These are phyloP conservation scores for Aspergillus sp. DNA, from an alignment of 2,329 filamentous ascomycete species.

Conservation along the genomic window DNA sequence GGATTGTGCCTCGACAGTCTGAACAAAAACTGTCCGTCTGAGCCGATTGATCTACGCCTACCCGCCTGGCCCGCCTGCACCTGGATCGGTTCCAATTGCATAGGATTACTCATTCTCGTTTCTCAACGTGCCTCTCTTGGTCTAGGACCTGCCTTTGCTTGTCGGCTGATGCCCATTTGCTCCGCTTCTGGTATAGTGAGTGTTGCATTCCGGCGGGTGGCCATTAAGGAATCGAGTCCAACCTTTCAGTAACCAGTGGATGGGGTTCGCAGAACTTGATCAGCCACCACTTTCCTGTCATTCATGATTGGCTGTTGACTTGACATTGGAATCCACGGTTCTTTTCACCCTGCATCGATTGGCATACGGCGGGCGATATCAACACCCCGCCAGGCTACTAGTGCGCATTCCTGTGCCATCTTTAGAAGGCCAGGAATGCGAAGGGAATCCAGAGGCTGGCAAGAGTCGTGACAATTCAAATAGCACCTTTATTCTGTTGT, in stretches of 20 bases:
- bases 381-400: conserved; percentile 28
- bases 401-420: conserved; percentile 40
- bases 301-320: conserved; percentile 31
- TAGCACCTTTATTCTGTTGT: conserved; percentile 44
- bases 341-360: conserved; percentile 29
- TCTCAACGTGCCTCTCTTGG: neutral
- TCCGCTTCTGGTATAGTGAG: conserved; percentile 40
- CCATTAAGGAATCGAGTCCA: conserved; percentile 29
- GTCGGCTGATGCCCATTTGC: conserved; percentile 28
- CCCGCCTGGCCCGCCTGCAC: conserved; percentile 3
- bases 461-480: conserved; percentile 40
- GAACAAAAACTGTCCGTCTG: conserved; percentile 15
- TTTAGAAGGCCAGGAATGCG: conserved; percentile 42
- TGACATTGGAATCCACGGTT: conserved; percentile 22
- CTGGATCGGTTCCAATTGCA: conserved; percentile 9
- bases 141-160: conserved; percentile 29
- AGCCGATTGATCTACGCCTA: conserved; percentile 17
- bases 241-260: conserved; percentile 24
- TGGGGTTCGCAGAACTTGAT: conserved; percentile 29
- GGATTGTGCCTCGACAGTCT: conserved; percentile 2
- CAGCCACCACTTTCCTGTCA: conserved; percentile 26
- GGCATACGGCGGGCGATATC: conserved; percentile 26
- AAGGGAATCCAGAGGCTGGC: conserved; percentile 43
- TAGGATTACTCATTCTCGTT: conserved; percentile 21
- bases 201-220: conserved; percentile 44